Evolutionary conservation across 768 basidiomycete species (phyloP).

Genomic region (Pulveroboletus frians): DNA sequence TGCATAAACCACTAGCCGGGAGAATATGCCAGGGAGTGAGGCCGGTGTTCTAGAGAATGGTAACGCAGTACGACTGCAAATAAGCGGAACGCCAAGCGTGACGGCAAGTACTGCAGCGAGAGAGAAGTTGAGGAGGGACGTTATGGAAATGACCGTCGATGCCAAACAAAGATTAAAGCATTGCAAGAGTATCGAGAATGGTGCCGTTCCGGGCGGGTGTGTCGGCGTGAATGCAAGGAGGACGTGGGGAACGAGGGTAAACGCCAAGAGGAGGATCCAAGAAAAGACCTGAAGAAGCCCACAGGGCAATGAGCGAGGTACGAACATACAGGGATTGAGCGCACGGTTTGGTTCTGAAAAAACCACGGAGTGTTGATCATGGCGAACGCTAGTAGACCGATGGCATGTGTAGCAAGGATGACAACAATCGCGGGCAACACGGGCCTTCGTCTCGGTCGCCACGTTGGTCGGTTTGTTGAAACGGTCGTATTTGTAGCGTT

Average conservation of each 20-base stretch:
- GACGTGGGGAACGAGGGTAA: constrained; percentile 31
- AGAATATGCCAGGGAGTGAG: constrained; percentile 23
- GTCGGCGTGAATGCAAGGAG: constrained; percentile 28
- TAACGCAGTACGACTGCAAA: constrained; percentile 37
- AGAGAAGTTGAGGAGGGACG: constrained; percentile 89
- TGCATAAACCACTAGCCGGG: constrained; percentile 15
- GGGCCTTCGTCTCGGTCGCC: constrained; percentile 41
- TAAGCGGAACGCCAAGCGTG: constrained; percentile 61
- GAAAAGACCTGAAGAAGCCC: constrained; percentile 26
- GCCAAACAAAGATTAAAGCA: constrained; percentile 76
- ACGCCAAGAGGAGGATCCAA: constrained; percentile 25
- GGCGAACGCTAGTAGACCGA: constrained; percentile 50
- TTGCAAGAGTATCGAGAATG: constrained; percentile 51
- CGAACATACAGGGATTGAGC: constrained; percentile 5
- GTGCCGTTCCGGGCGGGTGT: constrained; percentile 29
- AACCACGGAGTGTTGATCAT: constrained; percentile 44
- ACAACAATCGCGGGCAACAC: constrained; percentile 50
- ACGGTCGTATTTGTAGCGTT: not conserved
- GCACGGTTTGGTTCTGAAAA: constrained; percentile 38
- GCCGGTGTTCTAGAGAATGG: constrained; percentile 8
- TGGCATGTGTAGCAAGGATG: constrained; percentile 50
- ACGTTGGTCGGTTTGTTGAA: not conserved
- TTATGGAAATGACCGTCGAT: constrained; percentile 81
- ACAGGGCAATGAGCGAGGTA: constrained; percentile 14
- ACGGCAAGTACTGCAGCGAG: constrained; percentile 71